phyloP scores from a whole-genome alignment of 2,329 filamentous ascomycete species.

The Parascedosporium putredinis region DNA sequence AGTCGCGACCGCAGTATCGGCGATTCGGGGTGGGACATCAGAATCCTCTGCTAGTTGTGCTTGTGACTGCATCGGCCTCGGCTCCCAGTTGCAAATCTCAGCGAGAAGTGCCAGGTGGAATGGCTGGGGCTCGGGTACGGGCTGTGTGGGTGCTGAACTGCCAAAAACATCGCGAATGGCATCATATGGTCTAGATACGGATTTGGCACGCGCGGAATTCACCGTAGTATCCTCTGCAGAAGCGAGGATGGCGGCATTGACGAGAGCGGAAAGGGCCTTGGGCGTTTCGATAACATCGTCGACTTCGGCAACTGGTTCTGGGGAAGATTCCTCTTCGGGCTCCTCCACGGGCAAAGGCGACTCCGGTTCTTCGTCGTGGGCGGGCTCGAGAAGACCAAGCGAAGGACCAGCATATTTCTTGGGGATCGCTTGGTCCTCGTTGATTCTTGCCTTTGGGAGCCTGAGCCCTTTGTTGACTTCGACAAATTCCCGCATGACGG shows the following conservation, averaged over 20 bases:
- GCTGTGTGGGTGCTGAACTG: slow-evolving; percentile 12
- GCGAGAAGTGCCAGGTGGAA: slow-evolving; percentile 10
- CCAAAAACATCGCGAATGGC: slow-evolving; percentile 28
- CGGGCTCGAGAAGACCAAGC: slow-evolving; percentile 6
- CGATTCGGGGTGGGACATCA: neutral
- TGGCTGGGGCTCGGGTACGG: slow-evolving; percentile 21
- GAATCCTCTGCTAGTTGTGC: neutral
- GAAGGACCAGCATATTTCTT: slow-evolving; percentile 9
- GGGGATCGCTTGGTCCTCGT: slow-evolving; percentile 12
- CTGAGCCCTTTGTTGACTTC: slow-evolving; percentile 22
- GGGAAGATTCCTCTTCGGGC: neutral
- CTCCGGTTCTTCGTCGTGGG: neutral
- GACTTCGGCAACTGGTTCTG: neutral
- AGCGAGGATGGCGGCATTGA: slow-evolving; percentile 7
- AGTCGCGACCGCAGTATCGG: neutral
- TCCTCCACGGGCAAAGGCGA: too few species aligned
- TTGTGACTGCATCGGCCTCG: neutral
- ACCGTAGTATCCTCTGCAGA: slow-evolving; percentile 6
- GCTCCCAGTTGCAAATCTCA: slow-evolving; percentile 1
- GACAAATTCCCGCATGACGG: slow-evolving; percentile 27
- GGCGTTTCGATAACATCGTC: neutral
- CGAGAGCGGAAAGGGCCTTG: neutral
- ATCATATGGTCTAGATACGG: slow-evolving; percentile 16
- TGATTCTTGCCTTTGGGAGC: slow-evolving; percentile 14
- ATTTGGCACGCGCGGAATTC: slow-evolving; percentile 1